phyloP scores from a whole-genome alignment of 2,329 filamentous ascomycete species.

The Penicillium hordei region DNA sequence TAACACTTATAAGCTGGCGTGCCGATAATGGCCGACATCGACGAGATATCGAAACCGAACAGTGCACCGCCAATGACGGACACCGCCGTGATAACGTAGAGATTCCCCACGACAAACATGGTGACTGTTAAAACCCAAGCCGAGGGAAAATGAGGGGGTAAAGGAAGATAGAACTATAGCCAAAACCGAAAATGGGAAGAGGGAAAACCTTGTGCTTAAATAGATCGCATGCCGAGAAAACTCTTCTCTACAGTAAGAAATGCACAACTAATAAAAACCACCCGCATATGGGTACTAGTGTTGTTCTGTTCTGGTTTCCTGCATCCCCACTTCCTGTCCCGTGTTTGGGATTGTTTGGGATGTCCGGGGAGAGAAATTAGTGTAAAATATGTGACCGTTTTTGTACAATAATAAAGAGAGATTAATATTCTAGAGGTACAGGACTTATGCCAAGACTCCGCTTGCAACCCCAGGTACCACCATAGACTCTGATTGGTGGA shows the following conservation, averaged over 20 bases:
- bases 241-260: conserved; percentile 1
- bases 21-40: conserved; percentile 36
- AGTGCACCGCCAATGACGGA: conserved; percentile 42
- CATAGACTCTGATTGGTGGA: conserved; percentile 8
- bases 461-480: conserved; percentile 13
- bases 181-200: background rate
- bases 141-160: background rate
- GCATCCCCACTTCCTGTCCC: conserved; percentile 1
- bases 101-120: conserved; percentile 50
- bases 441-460: conserved; percentile 16
- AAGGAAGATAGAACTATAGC: background rate
- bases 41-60: conserved; percentile 40
- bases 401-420: background rate
- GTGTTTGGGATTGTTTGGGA: conserved; percentile 3
- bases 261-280: conserved; percentile 1
- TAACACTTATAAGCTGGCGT: conserved; percentile 62
- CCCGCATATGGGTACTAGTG: background rate
- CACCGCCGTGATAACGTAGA: conserved; percentile 59
- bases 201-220: conserved; percentile 3
- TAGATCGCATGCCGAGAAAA: conserved; percentile 6
- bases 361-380: conserved; percentile 4
- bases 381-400: conserved; percentile 5
- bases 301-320: background rate
- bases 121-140: conserved; percentile 10
- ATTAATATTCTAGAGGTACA: conserved; percentile 7